phyloP scores from a whole-genome alignment of 2,329 filamentous ascomycete species.

The Fusarium pseudograminearum region DNA sequence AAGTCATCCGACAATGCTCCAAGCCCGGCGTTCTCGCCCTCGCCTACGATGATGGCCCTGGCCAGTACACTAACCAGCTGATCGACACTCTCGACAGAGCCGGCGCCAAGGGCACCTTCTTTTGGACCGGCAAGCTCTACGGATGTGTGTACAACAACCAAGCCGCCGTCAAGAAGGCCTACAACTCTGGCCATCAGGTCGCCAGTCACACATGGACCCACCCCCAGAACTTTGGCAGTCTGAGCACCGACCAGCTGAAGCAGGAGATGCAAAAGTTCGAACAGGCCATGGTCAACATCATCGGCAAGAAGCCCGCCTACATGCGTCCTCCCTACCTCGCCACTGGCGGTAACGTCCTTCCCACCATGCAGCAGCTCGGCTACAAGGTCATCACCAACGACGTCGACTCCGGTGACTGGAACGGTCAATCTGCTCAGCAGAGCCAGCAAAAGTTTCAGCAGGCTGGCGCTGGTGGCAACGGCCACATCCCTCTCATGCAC shows the following conservation, averaged over 20 bases:
- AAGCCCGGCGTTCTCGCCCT: constrained; percentile 61
- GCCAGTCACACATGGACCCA: constrained; percentile 68
- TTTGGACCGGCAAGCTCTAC: constrained; percentile 64
- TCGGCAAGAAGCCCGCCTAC: constrained; percentile 63
- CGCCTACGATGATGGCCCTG: constrained; percentile 67
- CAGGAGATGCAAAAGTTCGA: constrained; percentile 64
- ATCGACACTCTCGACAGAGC: constrained; percentile 63
- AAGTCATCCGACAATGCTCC: constrained; percentile 60
- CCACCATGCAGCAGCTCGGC: constrained; percentile 59
- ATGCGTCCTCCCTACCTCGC: constrained; percentile 64
- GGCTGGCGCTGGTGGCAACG: constrained; percentile 57
- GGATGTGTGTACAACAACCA: constrained; percentile 64
- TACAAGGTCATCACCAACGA: constrained; percentile 73
- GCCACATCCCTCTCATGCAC: constrained; percentile 70
- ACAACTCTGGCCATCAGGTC: constrained; percentile 64
- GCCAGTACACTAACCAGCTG: constrained; percentile 60
- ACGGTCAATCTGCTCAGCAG: constrained; percentile 62
- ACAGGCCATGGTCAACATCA: constrained; percentile 63
- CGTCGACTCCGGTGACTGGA: constrained; percentile 72
- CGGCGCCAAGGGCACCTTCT: constrained; percentile 66
- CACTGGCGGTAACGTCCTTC: constrained; percentile 58
- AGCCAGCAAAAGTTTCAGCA: constrained; percentile 65
- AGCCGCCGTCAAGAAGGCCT: constrained; percentile 66
- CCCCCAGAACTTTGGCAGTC: constrained; percentile 55
- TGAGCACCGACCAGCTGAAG: constrained; percentile 55